phyloP scores from a whole-genome alignment of 805 yeast species.

The Kuraishia borneana region DNA sequence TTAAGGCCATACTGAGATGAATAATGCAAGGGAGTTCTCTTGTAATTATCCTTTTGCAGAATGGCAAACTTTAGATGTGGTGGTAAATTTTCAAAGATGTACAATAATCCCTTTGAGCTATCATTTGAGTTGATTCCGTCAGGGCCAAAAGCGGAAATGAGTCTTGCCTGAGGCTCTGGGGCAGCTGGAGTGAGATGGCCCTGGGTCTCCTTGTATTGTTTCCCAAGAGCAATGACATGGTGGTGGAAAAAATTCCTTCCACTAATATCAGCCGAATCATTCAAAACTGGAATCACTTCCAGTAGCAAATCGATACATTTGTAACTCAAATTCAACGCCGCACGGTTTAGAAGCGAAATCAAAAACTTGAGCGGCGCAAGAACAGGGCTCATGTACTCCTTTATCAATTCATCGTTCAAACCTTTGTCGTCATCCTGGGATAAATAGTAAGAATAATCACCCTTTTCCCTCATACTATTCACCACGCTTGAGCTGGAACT shows the following conservation, averaged over 20 bases:
- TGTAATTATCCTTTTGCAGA: constrained; percentile 61
- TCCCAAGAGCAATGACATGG: constrained; percentile 68
- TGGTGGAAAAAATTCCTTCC: constrained; percentile 83
- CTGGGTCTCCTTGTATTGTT: constrained; percentile 31
- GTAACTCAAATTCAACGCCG: constrained; percentile 44
- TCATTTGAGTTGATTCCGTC: constrained; percentile 53
- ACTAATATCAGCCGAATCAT: constrained; percentile 63
- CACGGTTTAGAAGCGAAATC: constrained; percentile 52
- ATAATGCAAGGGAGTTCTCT: constrained; percentile 82
- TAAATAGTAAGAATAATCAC: constrained; percentile 12
- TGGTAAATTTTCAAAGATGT: constrained; percentile 47
- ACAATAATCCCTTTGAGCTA: constrained; percentile 45
- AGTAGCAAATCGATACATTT: constrained; percentile 49
- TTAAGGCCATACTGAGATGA: constrained; percentile 79
- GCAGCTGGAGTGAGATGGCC: constrained; percentile 6
- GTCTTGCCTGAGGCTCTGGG: constrained; percentile 17
- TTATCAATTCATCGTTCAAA: constrained; percentile 32
- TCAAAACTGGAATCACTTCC: constrained; percentile 35
- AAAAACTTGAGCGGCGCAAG: constrained; percentile 42
- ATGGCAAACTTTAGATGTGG: constrained; percentile 42
- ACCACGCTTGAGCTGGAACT: background rate
- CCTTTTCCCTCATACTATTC: background rate
- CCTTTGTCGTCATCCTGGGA: constrained; percentile 19
- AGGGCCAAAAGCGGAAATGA: constrained; percentile 45
- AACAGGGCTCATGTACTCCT: constrained; percentile 30